Percentiles rank a stretch among this genome's conserved stretches.
Evolutionary conservation across 768 basidiomycete genomes (phyloP).

Genomic region (Inosperma sp.): DNA sequence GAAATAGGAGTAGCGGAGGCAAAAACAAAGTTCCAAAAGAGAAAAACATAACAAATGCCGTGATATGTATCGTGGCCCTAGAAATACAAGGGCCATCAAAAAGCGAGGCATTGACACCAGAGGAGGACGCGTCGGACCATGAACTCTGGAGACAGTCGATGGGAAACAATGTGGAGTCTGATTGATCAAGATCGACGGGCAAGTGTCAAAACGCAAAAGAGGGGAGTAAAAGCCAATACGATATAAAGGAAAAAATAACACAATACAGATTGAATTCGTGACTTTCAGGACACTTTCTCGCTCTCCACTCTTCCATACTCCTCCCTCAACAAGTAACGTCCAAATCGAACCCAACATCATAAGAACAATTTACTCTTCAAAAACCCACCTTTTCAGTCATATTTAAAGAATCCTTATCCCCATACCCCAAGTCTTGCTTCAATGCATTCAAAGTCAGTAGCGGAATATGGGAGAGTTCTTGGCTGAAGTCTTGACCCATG

Average conservation of each 20-base stretch:
- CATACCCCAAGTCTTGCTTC: constrained; percentile 41
- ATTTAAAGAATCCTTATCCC: constrained; percentile 47
- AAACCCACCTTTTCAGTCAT: constrained; percentile 57
- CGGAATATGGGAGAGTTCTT: constrained; percentile 43
- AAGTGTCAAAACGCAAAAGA: neutral
- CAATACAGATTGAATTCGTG: constrained; percentile 7
- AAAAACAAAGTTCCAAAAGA: neutral
- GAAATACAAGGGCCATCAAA: constrained; percentile 1
- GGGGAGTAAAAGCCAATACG: neutral
- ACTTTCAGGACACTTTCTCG: neutral
- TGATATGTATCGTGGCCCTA: neutral
- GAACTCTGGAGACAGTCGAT: constrained; percentile 3
- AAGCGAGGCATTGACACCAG: neutral
- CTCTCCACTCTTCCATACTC: neutral
- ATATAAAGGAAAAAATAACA: constrained; percentile 3
- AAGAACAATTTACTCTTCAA: constrained; percentile 9
- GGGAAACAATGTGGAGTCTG: constrained; percentile 1
- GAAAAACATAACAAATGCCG: neutral
- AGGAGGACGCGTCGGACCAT: neutral
- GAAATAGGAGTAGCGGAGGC: neutral
- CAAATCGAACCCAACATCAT: constrained; percentile 32
- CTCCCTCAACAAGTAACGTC: neutral
- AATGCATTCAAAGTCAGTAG: constrained; percentile 26
- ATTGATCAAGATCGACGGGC: neutral
- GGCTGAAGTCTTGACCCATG: constrained; percentile 27